Percentiles rank a stretch among this genome's conserved stretches.
These are phyloP conservation scores for Fusarium pseudograminearum DNA, from an alignment of 2,329 filamentous ascomycete species.

Conservation along the genomic window DNA sequence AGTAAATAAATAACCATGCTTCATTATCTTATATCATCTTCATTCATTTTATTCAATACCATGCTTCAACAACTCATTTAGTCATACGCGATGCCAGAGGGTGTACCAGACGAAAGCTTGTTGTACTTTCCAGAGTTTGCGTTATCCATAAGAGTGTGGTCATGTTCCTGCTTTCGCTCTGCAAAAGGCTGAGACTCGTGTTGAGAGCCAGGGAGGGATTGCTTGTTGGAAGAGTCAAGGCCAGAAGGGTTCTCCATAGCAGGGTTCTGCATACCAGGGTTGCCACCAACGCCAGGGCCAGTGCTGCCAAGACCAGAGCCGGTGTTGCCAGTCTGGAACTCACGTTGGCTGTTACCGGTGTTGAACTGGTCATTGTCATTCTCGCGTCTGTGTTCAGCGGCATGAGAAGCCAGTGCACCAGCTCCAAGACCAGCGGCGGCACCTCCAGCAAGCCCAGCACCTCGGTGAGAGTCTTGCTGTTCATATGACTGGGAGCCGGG, in stretches of 20 bases:
- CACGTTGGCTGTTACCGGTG: neutral
- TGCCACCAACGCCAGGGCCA: neutral
- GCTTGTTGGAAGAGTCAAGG: neutral
- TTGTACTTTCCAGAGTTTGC: slow-evolving; percentile 43
- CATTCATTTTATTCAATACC: neutral
- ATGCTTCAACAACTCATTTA: neutral
- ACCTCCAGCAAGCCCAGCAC: neutral
- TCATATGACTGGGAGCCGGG: neutral
- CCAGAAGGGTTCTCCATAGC: too few relatives aligned
- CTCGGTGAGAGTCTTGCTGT: neutral
- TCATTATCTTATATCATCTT: neutral
- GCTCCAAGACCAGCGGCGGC: slow-evolving; percentile 27
- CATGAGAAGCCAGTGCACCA: slow-evolving; percentile 19
- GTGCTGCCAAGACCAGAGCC: neutral
- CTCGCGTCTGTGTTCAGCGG: neutral
- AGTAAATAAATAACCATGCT: neutral
- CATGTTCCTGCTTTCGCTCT: neutral
- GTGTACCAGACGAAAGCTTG: slow-evolving; percentile 36
- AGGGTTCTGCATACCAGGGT: too few relatives aligned
- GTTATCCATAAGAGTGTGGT: slow-evolving; percentile 5
- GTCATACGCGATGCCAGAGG: slow-evolving; percentile 27
- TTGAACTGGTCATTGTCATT: neutral
- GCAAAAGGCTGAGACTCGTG: neutral
- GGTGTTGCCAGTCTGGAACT: neutral
- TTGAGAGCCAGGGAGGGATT: neutral